Evolutionary conservation across 306 rosid species (phyloP).

Genomic region (Trichosanthes cucumerina): DNA sequence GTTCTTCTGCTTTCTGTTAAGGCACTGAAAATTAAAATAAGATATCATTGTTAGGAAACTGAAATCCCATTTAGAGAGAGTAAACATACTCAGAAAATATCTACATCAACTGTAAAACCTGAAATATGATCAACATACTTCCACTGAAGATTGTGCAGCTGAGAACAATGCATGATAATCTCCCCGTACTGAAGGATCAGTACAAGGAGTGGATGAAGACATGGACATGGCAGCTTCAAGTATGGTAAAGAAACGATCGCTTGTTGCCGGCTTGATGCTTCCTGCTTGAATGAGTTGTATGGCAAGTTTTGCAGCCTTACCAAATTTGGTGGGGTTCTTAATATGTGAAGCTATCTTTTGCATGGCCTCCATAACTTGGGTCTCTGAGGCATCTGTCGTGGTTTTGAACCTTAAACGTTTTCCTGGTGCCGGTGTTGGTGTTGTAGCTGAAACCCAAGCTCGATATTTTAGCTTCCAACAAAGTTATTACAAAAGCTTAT

Average conservation of each 20-base stretch:
- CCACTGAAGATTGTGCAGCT: constrained; percentile 46
- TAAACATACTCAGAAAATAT: constrained; percentile 2
- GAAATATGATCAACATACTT: constrained; percentile 31
- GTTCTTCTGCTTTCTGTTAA: constrained; percentile 69
- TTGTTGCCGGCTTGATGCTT: constrained; percentile 69
- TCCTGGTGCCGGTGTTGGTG: constrained; percentile 28
- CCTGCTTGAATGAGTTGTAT: constrained; percentile 82
- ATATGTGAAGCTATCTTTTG: constrained; percentile 84
- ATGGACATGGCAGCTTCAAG: constrained; percentile 86
- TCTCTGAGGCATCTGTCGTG: constrained; percentile 75
- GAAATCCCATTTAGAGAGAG: background rate
- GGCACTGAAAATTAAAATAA: constrained; percentile 33
- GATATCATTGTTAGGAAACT: background rate
- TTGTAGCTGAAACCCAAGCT: constrained; percentile 30
- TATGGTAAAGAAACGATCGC: constrained; percentile 49
- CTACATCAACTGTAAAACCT: background rate
- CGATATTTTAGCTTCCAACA: constrained; percentile 11
- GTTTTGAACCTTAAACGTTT: constrained; percentile 78
- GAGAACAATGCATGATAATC: constrained; percentile 69
- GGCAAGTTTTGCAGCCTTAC: constrained; percentile 89
- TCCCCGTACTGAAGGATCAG: constrained; percentile 62
- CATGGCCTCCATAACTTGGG: constrained; percentile 82
- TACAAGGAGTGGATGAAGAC: constrained; percentile 54
- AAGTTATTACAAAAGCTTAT: background rate
- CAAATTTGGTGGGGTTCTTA: constrained; percentile 62